These are phyloP conservation scores for Yamadazyma conglobata DNA, from an alignment of 1,139 yeast species.

Conservation along the genomic window DNA sequence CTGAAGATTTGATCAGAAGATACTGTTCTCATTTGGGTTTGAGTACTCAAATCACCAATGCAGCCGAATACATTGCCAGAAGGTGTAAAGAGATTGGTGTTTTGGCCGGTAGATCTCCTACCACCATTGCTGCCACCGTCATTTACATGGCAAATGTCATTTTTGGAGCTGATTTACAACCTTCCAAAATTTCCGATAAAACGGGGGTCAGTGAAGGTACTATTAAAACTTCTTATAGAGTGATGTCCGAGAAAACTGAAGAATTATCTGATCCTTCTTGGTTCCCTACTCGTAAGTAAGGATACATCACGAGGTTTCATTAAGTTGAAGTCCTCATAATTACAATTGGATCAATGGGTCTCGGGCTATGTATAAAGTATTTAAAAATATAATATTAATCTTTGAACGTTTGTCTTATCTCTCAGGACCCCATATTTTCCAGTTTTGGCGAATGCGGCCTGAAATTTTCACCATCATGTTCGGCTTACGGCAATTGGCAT, in stretches of 20 bases:
- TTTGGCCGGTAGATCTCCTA: conserved; percentile 94
- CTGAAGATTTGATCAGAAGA: conserved; percentile 92
- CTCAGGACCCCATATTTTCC: no score
- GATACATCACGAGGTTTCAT: no score
- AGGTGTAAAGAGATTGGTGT: conserved; percentile 89
- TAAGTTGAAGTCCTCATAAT: no score
- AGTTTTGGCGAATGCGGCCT: no score
- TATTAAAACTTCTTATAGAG: conserved; percentile 86
- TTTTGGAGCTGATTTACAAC: conserved; percentile 68
- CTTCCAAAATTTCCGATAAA: conserved; percentile 82
- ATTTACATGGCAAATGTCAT: conserved; percentile 88
- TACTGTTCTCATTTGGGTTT: conserved; percentile 94
- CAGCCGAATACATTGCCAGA: conserved; percentile 91
- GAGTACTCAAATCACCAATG: conserved; percentile 79
- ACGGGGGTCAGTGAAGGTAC: conserved; percentile 99
- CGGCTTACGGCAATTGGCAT: no score
- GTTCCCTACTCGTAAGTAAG: no score
- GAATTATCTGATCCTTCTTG: conserved; percentile 77
- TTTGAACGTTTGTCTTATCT: no score
- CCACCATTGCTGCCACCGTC: conserved; percentile 96
- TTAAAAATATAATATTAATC: no score
- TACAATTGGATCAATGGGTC: no score
- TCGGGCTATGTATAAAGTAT: no score
- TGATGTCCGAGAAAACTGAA: conserved; percentile 70
- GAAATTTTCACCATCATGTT: no score